Evolutionary conservation across 2,329 filamentous ascomycete genomes (phyloP).

Genomic region (Neonectria sp.): DNA sequence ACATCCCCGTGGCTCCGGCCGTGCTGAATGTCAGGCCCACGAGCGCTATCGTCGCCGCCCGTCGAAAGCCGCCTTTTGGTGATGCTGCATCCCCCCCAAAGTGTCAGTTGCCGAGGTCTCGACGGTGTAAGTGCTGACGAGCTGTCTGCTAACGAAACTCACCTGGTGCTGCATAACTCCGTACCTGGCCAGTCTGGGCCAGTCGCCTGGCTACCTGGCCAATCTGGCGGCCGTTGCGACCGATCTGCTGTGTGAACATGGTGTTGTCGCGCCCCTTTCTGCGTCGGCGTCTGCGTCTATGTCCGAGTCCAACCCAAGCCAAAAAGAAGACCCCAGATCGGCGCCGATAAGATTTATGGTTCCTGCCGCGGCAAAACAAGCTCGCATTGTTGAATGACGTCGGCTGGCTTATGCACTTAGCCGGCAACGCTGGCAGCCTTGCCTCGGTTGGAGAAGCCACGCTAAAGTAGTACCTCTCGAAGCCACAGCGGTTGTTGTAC

Average conservation of each 20-base stretch:
- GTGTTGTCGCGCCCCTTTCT: conserved; percentile 18
- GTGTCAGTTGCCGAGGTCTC: conserved; percentile 32
- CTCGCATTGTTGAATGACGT: conserved; percentile 34
- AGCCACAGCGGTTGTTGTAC: too few relatives aligned
- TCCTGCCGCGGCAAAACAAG: conserved; percentile 43
- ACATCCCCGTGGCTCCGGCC: conserved; percentile 53
- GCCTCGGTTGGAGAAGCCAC: conserved; percentile 8
- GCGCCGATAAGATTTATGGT: conserved; percentile 39
- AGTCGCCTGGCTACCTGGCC: conserved; percentile 43
- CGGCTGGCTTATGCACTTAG: conserved; percentile 41
- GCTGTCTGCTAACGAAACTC: conserved; percentile 28
- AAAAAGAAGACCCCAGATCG: conserved; percentile 12
- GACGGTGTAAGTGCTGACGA: conserved; percentile 20
- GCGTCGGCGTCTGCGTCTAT: background rate
- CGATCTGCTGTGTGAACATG: conserved; percentile 46
- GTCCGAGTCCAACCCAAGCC: background rate
- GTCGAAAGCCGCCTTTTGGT: conserved; percentile 42
- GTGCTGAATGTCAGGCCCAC: conserved; percentile 50
- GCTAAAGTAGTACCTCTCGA: too few relatives aligned
- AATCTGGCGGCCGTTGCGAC: conserved; percentile 44
- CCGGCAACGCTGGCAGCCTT: conserved; percentile 5
- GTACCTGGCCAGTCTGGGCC: conserved; percentile 36
- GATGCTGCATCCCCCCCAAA: conserved; percentile 11
- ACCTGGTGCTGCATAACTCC: conserved; percentile 49
- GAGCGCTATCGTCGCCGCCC: conserved; percentile 45